Evolutionary conservation across 306 rosid genomes (phyloP).

Genomic region (Lathyrus tuberosus): DNA sequence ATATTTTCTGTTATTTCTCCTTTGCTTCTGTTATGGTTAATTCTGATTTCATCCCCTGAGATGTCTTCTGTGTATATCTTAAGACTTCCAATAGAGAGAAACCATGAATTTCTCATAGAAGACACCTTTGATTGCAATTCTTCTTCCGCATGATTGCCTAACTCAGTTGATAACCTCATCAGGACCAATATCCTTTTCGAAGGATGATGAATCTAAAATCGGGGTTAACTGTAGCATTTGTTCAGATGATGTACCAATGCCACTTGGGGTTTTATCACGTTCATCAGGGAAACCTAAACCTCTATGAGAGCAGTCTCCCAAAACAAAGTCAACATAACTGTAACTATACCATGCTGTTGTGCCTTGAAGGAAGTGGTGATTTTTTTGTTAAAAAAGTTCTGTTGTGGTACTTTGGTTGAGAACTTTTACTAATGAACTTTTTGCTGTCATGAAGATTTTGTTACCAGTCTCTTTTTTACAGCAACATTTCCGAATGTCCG

Average conservation of each 20-base stretch:
- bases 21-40: too few relatives aligned
- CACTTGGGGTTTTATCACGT: slow-evolving; percentile 54
- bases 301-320: slow-evolving; percentile 77
- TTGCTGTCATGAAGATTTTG: too few relatives aligned
- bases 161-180: slow-evolving; percentile 44
- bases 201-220: slow-evolving; percentile 49
- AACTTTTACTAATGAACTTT: too few relatives aligned
- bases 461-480: too few relatives aligned
- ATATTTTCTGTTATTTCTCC: too few relatives aligned
- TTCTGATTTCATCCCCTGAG: slow-evolving; percentile 62
- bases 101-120: slow-evolving; percentile 70
- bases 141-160: slow-evolving; percentile 48
- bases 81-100: slow-evolving; percentile 82
- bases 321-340: slow-evolving; percentile 62
- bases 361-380: slow-evolving; percentile 57
- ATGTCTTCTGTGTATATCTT: slow-evolving; percentile 79
- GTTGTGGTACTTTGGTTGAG: too few relatives aligned
- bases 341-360: slow-evolving; percentile 53
- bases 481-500: too few relatives aligned
- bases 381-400: too few relatives aligned
- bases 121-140: slow-evolving; percentile 40
- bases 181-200: slow-evolving; percentile 52
- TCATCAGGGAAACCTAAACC: slow-evolving; percentile 82
- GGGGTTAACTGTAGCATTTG: slow-evolving; percentile 50
- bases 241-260: slow-evolving; percentile 45